Conservation (phyloP, 2,329 filamentous ascomycete species). For the Parastagonospora nodorum region DNA sequence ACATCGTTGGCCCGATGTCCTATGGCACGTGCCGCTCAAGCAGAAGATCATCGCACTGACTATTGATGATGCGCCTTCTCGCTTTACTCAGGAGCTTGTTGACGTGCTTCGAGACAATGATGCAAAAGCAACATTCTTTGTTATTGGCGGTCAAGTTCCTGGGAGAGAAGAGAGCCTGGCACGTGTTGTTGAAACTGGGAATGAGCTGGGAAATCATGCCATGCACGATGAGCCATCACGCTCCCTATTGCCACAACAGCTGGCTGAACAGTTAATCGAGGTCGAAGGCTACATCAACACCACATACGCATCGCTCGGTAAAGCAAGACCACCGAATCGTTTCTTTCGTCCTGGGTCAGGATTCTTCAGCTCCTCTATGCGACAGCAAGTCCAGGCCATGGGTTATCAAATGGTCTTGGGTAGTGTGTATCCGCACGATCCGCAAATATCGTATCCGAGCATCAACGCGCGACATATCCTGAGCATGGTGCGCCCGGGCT, state of each 20-base stretch:
- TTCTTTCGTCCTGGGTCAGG: constrained; percentile 87
- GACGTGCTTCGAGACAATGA: constrained; percentile 66
- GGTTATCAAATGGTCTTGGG: constrained; percentile 79
- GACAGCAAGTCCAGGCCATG: constrained; percentile 61
- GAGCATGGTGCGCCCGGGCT: constrained; percentile 77
- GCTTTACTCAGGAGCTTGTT: constrained; percentile 72
- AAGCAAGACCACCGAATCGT: constrained; percentile 54
- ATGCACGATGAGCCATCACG: constrained; percentile 83
- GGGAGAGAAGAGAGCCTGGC: constrained; percentile 57
- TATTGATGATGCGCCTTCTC: constrained; percentile 83
- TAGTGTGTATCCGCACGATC: constrained; percentile 86
- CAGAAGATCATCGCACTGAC: constrained; percentile 78
- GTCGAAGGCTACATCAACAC: constrained; percentile 66
- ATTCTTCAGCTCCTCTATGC: constrained; percentile 77
- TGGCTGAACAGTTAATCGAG: constrained; percentile 66
- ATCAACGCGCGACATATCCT: constrained; percentile 80
- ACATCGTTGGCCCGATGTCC: constrained; percentile 74
- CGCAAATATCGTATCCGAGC: constrained; percentile 73
- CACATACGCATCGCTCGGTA: constrained; percentile 56
- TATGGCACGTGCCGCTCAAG: constrained; percentile 68
- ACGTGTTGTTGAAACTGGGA: constrained; percentile 59
- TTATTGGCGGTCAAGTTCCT: constrained; percentile 78
- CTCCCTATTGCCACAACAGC: constrained; percentile 61
- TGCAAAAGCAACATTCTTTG: constrained; percentile 83
- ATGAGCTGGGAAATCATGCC: constrained; percentile 79